Evolutionary conservation across 2,329 filamentous ascomycete species (phyloP).

Genomic region (Pyricularia sp.): DNA sequence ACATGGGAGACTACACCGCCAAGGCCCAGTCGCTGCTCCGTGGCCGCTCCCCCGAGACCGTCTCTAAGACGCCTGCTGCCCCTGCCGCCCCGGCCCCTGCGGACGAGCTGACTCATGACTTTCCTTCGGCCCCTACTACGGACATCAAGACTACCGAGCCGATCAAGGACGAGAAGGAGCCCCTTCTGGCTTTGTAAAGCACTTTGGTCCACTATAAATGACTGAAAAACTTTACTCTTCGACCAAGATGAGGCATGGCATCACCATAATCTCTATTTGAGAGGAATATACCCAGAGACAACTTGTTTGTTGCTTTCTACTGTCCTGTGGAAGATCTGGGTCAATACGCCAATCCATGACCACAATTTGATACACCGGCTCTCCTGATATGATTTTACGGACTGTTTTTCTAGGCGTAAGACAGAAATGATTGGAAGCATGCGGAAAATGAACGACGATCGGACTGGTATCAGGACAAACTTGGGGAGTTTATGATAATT

Average conservation of each 20-base stretch:
- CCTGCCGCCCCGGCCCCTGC: constrained; percentile 14
- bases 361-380: not conserved
- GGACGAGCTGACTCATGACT: constrained; percentile 32
- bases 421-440: constrained; percentile 3
- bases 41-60: constrained; percentile 33
- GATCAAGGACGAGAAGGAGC: constrained; percentile 16
- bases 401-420: constrained; percentile 1
- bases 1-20: constrained; percentile 57
- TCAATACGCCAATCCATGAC: not conserved
- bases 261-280: not conserved
- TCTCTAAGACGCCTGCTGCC: constrained; percentile 22
- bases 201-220: not conserved
- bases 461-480: not conserved
- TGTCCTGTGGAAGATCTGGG: not conserved
- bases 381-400: constrained; percentile 1
- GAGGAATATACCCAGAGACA: not conserved
- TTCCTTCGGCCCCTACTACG: constrained; percentile 33
- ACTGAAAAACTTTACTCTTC: not conserved
- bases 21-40: constrained; percentile 58
- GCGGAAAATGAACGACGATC: constrained; percentile 1
- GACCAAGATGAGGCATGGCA: not conserved
- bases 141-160: constrained; percentile 21
- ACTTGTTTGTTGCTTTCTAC: not conserved
- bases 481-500: not conserved
- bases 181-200: constrained; percentile 8